These are phyloP conservation scores for Suhomyces maxii DNA, from an alignment of 1,139 yeast species.

Conservation along the genomic window DNA sequence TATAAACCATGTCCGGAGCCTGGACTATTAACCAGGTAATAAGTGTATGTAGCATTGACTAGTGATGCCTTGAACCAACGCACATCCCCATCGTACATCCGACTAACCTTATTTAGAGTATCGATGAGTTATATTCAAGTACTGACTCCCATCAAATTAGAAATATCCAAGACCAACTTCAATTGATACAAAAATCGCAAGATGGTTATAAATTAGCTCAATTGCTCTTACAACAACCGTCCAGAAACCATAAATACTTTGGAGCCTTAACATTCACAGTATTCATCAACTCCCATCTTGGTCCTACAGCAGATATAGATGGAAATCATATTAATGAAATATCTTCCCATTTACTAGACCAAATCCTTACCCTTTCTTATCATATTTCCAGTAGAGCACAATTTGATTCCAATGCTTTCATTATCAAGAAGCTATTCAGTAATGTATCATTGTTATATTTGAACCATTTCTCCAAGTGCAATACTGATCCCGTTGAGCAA, in stretches of 20 bases:
- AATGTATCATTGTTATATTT: slow-evolving; percentile 54
- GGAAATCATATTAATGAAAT: slow-evolving; percentile 5
- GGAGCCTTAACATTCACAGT: slow-evolving; percentile 72
- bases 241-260: slow-evolving; percentile 59
- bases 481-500: slow-evolving; percentile 8
- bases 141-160: slow-evolving; percentile 45
- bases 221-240: slow-evolving; percentile 40
- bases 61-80: no score
- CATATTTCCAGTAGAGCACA: slow-evolving; percentile 1
- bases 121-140: slow-evolving; percentile 44
- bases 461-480: slow-evolving; percentile 13
- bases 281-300: slow-evolving; percentile 44
- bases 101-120: slow-evolving; percentile 21
- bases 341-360: slow-evolving; percentile 10
- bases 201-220: slow-evolving; percentile 54
- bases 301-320: background rate
- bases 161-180: slow-evolving; percentile 52
- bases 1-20: slow-evolving; percentile 9
- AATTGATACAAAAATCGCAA: slow-evolving; percentile 52
- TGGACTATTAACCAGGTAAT: slow-evolving; percentile 16
- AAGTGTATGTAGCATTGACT: slow-evolving; percentile 5
- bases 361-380: slow-evolving; percentile 8
- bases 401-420: slow-evolving; percentile 20
- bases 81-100: no score
- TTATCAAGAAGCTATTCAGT: slow-evolving; percentile 43